Evolutionary conservation across 345 rosid genomes (phyloP).

Genomic region (Pistacia vera): DNA sequence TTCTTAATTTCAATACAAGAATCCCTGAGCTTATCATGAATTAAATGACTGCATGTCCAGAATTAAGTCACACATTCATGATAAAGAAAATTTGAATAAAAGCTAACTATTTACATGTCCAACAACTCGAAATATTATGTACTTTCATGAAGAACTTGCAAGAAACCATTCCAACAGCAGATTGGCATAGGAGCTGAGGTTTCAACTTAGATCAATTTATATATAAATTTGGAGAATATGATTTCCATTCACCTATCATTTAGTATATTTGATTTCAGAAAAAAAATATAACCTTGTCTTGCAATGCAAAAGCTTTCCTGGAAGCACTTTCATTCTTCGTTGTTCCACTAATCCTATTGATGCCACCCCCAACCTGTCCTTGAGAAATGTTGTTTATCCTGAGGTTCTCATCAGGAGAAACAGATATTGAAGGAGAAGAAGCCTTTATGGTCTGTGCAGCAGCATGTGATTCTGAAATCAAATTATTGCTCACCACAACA

Average conservation of each 20-base stretch:
- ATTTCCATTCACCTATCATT: constrained; percentile 1
- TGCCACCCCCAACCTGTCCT: constrained; percentile 47
- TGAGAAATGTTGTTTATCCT: constrained; percentile 39
- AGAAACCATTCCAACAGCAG: not conserved
- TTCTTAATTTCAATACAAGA: not conserved
- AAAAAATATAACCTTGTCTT: constrained; percentile 72
- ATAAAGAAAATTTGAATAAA: not conserved
- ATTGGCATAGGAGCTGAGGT: not conserved
- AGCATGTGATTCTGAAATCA: constrained; percentile 38
- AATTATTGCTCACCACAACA: constrained; percentile 32
- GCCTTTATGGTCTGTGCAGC: constrained; percentile 31
- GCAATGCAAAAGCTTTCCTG: constrained; percentile 84
- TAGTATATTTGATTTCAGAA: not conserved
- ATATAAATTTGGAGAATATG: constrained; percentile 8
- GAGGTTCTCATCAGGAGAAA: constrained; percentile 43
- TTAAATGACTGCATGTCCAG: not conserved
- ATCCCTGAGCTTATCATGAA: not conserved
- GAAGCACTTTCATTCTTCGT: constrained; percentile 72
- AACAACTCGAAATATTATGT: not conserved
- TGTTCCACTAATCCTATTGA: constrained; percentile 38
- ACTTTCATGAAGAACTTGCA: not conserved
- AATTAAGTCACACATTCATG: not conserved
- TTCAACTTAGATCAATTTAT: not conserved
- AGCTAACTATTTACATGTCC: not conserved
- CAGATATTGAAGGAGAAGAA: constrained; percentile 28